Base-by-base conservation (phyloP, 768 basidiomycete genomes). In the Russula griseocarnosa region DNA sequence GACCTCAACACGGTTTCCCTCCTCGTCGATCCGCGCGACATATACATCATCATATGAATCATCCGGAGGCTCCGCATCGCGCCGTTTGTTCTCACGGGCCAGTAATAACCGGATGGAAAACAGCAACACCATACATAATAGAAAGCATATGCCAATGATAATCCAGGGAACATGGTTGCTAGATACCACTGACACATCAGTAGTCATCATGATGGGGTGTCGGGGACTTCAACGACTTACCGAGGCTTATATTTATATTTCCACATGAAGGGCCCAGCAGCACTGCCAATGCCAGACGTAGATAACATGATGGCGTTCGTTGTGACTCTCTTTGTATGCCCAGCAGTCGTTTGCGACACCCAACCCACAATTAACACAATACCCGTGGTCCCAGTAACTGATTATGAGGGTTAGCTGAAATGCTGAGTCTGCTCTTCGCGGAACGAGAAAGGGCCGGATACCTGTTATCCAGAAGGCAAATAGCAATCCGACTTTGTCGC, bases 111-210 rank as follows among this genome's bases (percentile, higher is more conserved):
- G 83, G 60, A 91, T 82, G 46, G 71, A 30, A 24, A 85, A 75
- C 18, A 81, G 50, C 68, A 82, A 57, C 11, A 75, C 34, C 49
- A 86, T 84, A 73, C 86, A 86, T 30, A 72, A 62, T 11, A 76
- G 64, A 70, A 86, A 86, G 74, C 86, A 87, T 58, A 84, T 71
- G 1, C 86, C 83, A 60, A 91, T 90, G 67, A 92, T 79, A 58
- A 81, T 81, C 91, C 90, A 92, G 2, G 90, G 90, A 36, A 91
- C 72, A 61, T 80, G 85, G 67, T 90, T 88, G 55, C 87, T 87
- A 24, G 20, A 49, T 18, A 47, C 30, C 47, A n/a, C n/a, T n/a
- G n/a, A n/a, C n/a, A 3, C 20, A 47, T 55, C 20, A 46, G 46
- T 14, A 30, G 9, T 10, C 11, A n/a, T n/a, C n/a, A n/a, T n/a